These are phyloP conservation scores for Microstegium vimineum DNA, from an alignment of 176 grass and related monocot genomes.

Conservation along the genomic window DNA sequence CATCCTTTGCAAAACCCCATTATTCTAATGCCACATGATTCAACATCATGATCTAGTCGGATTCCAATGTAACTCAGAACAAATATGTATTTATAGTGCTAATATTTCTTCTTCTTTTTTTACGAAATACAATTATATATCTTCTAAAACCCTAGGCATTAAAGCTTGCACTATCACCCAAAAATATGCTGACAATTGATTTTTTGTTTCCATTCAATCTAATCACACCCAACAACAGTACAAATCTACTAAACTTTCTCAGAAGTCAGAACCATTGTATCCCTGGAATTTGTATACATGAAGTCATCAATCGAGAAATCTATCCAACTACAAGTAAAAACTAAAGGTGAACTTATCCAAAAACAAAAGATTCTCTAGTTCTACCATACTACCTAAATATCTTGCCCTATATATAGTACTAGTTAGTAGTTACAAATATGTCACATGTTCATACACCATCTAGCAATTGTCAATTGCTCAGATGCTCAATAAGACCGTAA, in stretches of 20 bases:
- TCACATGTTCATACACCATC: background rate
- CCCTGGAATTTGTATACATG: background rate
- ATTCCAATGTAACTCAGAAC: background rate
- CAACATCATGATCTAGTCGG: background rate
- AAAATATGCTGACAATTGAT: background rate
- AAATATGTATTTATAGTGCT: background rate
- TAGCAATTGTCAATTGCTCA: background rate
- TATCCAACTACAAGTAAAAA: slow-evolving; percentile 1
- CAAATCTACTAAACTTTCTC: background rate
- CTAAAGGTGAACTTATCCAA: background rate
- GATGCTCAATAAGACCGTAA: background rate
- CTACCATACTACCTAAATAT: background rate
- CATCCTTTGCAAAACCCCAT: background rate
- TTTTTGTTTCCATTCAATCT: background rate
- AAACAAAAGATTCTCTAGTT: background rate
- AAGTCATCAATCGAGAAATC: background rate
- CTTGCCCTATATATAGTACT: background rate
- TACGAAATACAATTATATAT: background rate
- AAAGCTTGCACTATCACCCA: background rate
- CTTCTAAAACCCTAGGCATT: background rate
- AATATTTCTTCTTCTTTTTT: background rate
- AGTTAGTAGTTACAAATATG: background rate
- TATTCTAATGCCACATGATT: background rate
- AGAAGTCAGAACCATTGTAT: background rate
- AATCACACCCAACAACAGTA: background rate